Base-by-base conservation (phyloP, 179 eudicot genomes). In the Silene coronaria region DNA sequence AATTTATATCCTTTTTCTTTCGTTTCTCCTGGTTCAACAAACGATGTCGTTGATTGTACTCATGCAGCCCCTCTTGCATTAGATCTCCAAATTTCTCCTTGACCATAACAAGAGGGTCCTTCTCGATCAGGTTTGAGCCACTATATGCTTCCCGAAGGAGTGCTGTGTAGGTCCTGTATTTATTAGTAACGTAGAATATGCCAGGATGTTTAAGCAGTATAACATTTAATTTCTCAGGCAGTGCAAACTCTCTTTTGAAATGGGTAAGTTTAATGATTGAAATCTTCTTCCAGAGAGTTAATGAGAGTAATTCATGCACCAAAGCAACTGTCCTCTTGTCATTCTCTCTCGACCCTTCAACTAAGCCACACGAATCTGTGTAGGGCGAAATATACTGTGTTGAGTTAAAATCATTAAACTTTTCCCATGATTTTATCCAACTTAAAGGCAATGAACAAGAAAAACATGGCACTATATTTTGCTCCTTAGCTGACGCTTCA, bases 21-120 rank as follows among this genome's bases (percentile, higher is more conserved):
- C 85, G 88, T 87, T 87, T 92, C 67, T 92, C 97, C 74, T 88
- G 22, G 81, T 94, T 94, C 86, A 86, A 74, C 53, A 81, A 69
- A 81, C 86, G 84, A 67, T 86, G 85, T 71, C 92, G 88, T 45
- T 84, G 85, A 72, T 94, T 94, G 82, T 84, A 90, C 79, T 92
- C 98, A 68, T 92, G 92, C 71, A 88, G 83, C 62, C 98, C 97
- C 75, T 88, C 92, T 85, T 90, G 96, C 98, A 94, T 92, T 62
- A 94, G 76, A 73, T 92, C 91, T 67, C 97, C 98, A 84, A 90
- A 91, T 61, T 90, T 91, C 28, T 94, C 97, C 86, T 94, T 94
- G 59, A 92, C 87, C 70, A 87, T 69, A 75, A 94, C 91, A 67
- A 94, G 90, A 3, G 97, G 92, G 74, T 92, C 96, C 83, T 90